Conservation (phyloP, 2,329 filamentous ascomycete genomes). For the Nothopassalora personata region DNA sequence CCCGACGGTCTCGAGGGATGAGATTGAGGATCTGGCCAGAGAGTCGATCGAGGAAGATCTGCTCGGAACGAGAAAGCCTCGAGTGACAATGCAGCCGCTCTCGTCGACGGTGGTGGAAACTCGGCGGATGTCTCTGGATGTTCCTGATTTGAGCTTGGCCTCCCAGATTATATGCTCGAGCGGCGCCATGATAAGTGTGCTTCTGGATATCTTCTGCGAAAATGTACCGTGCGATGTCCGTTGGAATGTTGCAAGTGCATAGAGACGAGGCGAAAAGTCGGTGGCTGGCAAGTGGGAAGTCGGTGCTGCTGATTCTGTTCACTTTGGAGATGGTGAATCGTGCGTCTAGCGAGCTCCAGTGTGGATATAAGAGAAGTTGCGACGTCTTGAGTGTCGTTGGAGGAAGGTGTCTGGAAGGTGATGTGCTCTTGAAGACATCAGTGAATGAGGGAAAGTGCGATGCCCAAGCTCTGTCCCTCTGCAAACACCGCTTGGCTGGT, state of each 20-base stretch:
- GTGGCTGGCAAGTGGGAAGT: background rate
- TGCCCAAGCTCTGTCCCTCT: background rate
- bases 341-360: background rate
- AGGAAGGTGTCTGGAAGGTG: background rate
- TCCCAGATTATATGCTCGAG: constrained; percentile 15
- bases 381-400: background rate
- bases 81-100: constrained; percentile 18
- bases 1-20: constrained; percentile 8
- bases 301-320: background rate
- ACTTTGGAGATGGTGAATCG: background rate
- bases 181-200: background rate
- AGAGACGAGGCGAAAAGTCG: background rate
- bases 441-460: background rate
- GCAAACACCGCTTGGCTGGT: background rate
- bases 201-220: background rate
- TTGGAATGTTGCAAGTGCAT: constrained; percentile 6
- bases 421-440: background rate
- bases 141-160: constrained; percentile 10
- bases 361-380: background rate
- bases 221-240: constrained; percentile 6
- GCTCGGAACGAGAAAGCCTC: constrained; percentile 19
- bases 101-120: constrained; percentile 17
- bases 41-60: constrained; percentile 16
- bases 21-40: background rate
- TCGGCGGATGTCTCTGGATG: constrained; percentile 7